A percentile compares a stretch with the other conserved stretches of the same genome.
Evolutionary conservation across 768 basidiomycete species (phyloP).

Genomic region (Mycena venus): DNA sequence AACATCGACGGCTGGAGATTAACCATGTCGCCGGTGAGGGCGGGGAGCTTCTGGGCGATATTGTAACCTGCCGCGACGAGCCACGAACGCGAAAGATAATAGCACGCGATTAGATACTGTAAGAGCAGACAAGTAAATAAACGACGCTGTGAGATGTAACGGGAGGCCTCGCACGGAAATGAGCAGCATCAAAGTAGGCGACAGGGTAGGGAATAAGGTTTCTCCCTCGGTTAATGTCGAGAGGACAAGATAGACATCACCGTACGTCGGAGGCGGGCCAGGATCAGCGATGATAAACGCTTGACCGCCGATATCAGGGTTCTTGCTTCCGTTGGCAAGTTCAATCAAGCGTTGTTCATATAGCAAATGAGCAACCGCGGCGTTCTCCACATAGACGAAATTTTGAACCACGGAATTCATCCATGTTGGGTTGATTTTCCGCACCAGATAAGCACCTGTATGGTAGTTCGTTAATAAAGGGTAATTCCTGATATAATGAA

Average conservation of each 20-base stretch:
- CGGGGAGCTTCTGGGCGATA: slow-evolving; percentile 57
- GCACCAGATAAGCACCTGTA: slow-evolving; percentile 66
- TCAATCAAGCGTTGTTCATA: slow-evolving; percentile 83
- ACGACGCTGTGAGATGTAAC: background rate
- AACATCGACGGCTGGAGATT: slow-evolving; percentile 74
- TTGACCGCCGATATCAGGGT: slow-evolving; percentile 81
- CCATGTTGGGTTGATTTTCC: slow-evolving; percentile 76
- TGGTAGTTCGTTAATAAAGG: background rate
- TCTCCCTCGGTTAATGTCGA: slow-evolving; percentile 69
- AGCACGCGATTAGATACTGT: slow-evolving; percentile 64
- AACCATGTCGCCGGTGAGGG: slow-evolving; percentile 61
- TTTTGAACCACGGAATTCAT: slow-evolving; percentile 68
- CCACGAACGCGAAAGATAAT: slow-evolving; percentile 62
- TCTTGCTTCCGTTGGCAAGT: slow-evolving; percentile 42
- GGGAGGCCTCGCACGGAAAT: slow-evolving; percentile 51
- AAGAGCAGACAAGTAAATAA: background rate
- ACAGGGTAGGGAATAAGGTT: slow-evolving; percentile 66
- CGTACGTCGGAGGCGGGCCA: slow-evolving; percentile 71
- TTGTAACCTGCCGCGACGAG: slow-evolving; percentile 48
- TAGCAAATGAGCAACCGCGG: slow-evolving; percentile 75
- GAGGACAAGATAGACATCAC: slow-evolving; percentile 72
- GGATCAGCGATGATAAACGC: slow-evolving; percentile 77
- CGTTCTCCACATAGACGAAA: slow-evolving; percentile 84
- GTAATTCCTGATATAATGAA: background rate
- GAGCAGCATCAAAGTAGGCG: slow-evolving; percentile 75